Percentiles rank a stretch among this genome's conserved stretches.
Conservation (phyloP, 495 filamentous ascomycete genomes). For the Tuber aestivum region DNA sequence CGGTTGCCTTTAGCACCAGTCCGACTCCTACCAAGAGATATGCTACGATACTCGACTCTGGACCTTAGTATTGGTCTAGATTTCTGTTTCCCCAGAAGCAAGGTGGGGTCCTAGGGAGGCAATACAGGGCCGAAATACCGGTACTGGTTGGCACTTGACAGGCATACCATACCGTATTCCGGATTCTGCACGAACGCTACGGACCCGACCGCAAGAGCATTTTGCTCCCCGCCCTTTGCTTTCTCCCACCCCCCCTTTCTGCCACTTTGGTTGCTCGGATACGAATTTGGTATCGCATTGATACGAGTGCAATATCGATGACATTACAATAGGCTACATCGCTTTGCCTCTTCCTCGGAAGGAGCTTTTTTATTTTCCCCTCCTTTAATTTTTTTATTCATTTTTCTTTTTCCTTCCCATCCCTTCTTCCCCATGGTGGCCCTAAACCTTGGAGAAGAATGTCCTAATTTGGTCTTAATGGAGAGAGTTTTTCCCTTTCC, state of each 20-base stretch:
- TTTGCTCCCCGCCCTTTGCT: constrained; percentile 18
- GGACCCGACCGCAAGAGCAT: constrained; percentile 13
- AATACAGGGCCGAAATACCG: constrained; percentile 23
- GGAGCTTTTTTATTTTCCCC: constrained; percentile 11
- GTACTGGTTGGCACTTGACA: constrained; percentile 25
- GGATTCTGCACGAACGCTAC: constrained; percentile 23
- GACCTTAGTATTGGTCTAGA: background rate
- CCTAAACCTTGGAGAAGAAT: background rate
- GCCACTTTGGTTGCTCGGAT: background rate
- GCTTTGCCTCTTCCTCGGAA: background rate
- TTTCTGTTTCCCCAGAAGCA: background rate
- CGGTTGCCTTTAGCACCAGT: constrained; percentile 13
- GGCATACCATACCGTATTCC: constrained; percentile 11
- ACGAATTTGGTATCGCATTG: background rate
- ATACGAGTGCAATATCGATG: background rate
- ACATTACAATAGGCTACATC: background rate
- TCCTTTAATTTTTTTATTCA: too few species aligned
- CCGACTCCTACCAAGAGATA: background rate
- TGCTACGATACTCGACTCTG: background rate
- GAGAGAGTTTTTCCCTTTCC: background rate
- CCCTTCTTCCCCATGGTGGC: background rate
- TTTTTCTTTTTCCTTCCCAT: constrained; percentile 6
- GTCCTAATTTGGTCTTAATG: background rate
- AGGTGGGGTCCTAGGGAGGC: background rate
- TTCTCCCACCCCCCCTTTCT: constrained; percentile 9